phyloP scores from a whole-genome alignment of 495 filamentous ascomycete genomes.

The Evernia prunastri region DNA sequence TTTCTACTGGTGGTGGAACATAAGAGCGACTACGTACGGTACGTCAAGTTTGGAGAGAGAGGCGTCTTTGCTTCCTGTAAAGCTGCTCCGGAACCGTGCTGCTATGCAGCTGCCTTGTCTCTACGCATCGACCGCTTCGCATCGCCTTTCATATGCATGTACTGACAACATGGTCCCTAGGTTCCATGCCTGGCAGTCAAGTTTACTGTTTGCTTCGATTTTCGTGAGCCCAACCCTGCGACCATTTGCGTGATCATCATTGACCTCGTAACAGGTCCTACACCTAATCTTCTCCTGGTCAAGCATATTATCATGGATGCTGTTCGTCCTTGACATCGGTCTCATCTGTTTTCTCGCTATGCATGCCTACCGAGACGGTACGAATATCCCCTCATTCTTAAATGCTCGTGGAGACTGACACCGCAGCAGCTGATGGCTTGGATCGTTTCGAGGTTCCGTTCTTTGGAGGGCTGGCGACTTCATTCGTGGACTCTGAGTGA shows the following conservation, averaged over 20 bases:
- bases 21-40: slow-evolving; percentile 96
- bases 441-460: slow-evolving; percentile 91
- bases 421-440: slow-evolving; percentile 63
- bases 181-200: slow-evolving; percentile 94
- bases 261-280: slow-evolving; percentile 42
- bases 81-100: background rate
- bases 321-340: slow-evolving; percentile 66
- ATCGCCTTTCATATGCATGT: background rate
- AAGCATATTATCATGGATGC: slow-evolving; percentile 71
- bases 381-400: slow-evolving; percentile 20
- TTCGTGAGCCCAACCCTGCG: slow-evolving; percentile 51
- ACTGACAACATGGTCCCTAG: slow-evolving; percentile 36
- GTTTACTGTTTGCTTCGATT: slow-evolving; percentile 75
- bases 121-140: background rate
- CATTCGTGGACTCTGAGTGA: slow-evolving; percentile 88
- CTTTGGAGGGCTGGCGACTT: slow-evolving; percentile 77
- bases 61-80: background rate
- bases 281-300: slow-evolving; percentile 86
- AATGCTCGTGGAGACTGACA: slow-evolving; percentile 22
- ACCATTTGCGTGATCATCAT: background rate
- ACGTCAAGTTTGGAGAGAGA: slow-evolving; percentile 30
- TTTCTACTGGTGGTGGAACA: slow-evolving; percentile 79
- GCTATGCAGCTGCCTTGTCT: background rate
- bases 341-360: slow-evolving; percentile 72
- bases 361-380: slow-evolving; percentile 79